Evolutionary conservation across 305 asterid genomes (phyloP).

Genomic region (Fraxinus sp.): DNA sequence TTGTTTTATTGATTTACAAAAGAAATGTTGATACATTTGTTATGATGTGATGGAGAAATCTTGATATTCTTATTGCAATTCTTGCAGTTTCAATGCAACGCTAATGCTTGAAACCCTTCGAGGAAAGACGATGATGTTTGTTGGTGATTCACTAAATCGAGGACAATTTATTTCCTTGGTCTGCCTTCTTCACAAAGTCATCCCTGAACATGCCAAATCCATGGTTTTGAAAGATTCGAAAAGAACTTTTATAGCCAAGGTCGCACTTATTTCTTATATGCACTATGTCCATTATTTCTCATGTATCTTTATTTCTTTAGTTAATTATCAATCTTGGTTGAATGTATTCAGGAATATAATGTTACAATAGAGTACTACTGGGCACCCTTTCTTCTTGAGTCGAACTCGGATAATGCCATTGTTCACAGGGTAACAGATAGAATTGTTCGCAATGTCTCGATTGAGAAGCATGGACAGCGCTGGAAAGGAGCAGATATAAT

Average conservation of each 20-base stretch:
- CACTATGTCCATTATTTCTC: background rate
- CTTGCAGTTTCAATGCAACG: constrained; percentile 60
- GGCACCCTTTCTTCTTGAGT: constrained; percentile 77
- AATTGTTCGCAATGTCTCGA: constrained; percentile 53
- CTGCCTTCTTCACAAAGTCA: constrained; percentile 58
- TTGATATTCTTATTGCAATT: background rate
- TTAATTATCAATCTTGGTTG: background rate
- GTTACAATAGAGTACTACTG: constrained; percentile 68
- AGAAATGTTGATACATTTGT: background rate
- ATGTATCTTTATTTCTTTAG: background rate
- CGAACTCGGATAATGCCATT: constrained; percentile 61
- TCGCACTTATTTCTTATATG: constrained; percentile 11
- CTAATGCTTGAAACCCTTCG: constrained; percentile 61
- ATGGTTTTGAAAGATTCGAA: constrained; percentile 36
- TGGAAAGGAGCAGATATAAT: constrained; percentile 70
- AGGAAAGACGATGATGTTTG: constrained; percentile 69
- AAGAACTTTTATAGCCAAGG: constrained; percentile 65
- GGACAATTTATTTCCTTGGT: constrained; percentile 70
- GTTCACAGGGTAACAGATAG: constrained; percentile 50
- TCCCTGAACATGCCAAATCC: constrained; percentile 59
- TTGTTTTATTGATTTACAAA: background rate
- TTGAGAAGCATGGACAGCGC: constrained; percentile 50
- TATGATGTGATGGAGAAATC: background rate
- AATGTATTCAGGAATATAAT: constrained; percentile 47
- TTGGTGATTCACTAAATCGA: constrained; percentile 74